phyloP scores from a whole-genome alignment of 768 basidiomycete genomes.

The Multifurca ochricompacta region DNA sequence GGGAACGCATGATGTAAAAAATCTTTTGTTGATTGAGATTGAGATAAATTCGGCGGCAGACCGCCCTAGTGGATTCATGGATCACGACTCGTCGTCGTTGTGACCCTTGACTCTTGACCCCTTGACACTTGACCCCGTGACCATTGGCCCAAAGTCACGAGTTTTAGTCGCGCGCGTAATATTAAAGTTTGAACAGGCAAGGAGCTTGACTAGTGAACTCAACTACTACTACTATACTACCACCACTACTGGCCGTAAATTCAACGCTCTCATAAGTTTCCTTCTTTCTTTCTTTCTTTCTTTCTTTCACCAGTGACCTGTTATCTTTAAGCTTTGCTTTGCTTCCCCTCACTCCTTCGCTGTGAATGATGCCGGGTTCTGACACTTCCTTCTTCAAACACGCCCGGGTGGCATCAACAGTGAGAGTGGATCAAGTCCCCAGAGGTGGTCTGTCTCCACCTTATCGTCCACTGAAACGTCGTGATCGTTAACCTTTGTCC shows the following conservation, averaged over 20 bases:
- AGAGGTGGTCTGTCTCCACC: constrained; percentile 11
- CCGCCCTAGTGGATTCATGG: constrained; percentile 36
- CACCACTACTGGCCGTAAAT: neutral
- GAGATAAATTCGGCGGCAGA: constrained; percentile 43
- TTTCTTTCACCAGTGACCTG: neutral
- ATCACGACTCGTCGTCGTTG: too few relatives aligned
- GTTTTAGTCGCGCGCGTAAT: constrained; percentile 1
- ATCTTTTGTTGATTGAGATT: constrained; percentile 26
- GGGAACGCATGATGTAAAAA: constrained; percentile 39
- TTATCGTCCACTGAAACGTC: neutral
- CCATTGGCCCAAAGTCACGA: constrained; percentile 3
- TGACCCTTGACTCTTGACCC: too few relatives aligned
- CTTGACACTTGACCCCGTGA: constrained; percentile 3
- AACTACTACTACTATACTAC: too few relatives aligned
- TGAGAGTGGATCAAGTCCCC: constrained; percentile 17
- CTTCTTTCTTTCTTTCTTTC: neutral
- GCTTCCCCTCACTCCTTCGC: neutral
- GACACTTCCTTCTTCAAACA: constrained; percentile 12
- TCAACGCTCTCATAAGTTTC: neutral
- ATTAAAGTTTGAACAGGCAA: neutral
- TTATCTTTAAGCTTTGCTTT: neutral
- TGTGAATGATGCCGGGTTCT: neutral
- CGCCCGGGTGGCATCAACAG: constrained; percentile 12
- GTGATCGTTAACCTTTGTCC: neutral
- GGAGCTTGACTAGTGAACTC: too few relatives aligned